A percentile compares a stretch with the other conserved stretches of the same genome.
phyloP scores from a whole-genome alignment of 148 eudicot genomes.

The Nepenthes mirabilis region DNA sequence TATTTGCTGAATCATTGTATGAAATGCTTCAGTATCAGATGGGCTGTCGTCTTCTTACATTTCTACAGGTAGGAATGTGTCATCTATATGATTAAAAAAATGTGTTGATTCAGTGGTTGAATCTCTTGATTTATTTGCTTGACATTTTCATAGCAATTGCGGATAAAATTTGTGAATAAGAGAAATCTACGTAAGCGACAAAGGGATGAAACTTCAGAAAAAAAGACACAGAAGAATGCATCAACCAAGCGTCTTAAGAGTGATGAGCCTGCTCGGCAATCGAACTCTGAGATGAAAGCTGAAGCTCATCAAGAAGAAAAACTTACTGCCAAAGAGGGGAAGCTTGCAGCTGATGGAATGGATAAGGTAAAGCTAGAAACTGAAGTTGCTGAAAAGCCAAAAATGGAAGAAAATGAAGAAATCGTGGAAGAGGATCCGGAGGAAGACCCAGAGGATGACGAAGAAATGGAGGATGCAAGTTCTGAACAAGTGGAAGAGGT shows the following conservation, averaged over 20 bases:
- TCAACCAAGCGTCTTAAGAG: constrained; percentile 51
- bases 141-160: constrained; percentile 43
- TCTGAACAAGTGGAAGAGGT: constrained; percentile 39
- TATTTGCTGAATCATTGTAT: constrained; percentile 86
- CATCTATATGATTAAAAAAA: constrained; percentile 1
- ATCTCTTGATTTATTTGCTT: background rate
- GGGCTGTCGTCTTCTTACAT: constrained; percentile 61
- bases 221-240: constrained; percentile 29
- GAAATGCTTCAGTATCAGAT: constrained; percentile 97
- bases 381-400: constrained; percentile 7
- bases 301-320: constrained; percentile 29
- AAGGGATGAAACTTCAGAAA: constrained; percentile 49
- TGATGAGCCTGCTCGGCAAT: constrained; percentile 24
- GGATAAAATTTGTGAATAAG: constrained; percentile 47
- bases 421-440: constrained; percentile 26
- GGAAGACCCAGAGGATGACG: constrained; percentile 76
- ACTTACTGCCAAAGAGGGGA: constrained; percentile 19
- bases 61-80: constrained; percentile 56
- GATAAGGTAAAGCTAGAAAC: constrained; percentile 1
- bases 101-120: background rate
- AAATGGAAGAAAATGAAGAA: constrained; percentile 11
- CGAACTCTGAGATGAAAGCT: constrained; percentile 26
- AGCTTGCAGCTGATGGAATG: constrained; percentile 3
- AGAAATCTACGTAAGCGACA: constrained; percentile 72
- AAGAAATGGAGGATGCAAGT: constrained; percentile 46